Evolutionary conservation across 345 rosid genomes (phyloP), one percentile per base, ranked within the genome.

Genomic region (Durio zibethinus): DNA sequence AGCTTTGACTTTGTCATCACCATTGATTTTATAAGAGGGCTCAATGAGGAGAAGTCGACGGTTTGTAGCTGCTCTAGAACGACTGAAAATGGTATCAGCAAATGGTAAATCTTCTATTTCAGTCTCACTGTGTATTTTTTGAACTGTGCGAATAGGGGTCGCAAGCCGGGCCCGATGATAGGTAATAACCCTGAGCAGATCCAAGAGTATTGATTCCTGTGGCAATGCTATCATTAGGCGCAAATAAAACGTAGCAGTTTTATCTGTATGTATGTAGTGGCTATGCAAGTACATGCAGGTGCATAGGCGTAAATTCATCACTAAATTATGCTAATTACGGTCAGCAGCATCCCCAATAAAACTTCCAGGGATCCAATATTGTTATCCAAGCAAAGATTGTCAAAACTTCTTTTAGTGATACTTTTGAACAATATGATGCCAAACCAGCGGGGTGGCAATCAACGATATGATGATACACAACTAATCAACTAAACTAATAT

Each of bases 101-200:
- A 87, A 91, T 61, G 89, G 92, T 69, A 86, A 75, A 54, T 81
- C 88, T 45, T 93, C 99, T 82, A 90, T 75, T 67, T 93, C 98
- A 70, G 92, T 79, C 64, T 93, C 97, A 0, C 83, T 71, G 82
- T 92, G 89, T 76, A 89, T 77, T 71, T 93, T 93, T 81, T 92
- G 98, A 50, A 95, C 88, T 25, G 96, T 93, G 65, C 99, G 96
- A 71, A 93, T 92, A 25, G 97, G 99, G 71, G 96, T 95, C 80
- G 99, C 99, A 7, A 95, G 97, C 47, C 94, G 89, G 38, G 96
- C 98, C 12, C 88, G 83, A 27, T 95, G 99, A 84, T 95, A 94
- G 68, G 93, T 90, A 57, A 93, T 84, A 59, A 95, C 98, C 80
- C 91, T 87, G 11, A 93, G 96, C 84, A 95, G 99, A 86, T 95